Percentiles rank a stretch among this genome's conserved stretches.
Evolutionary conservation across 805 yeast genomes (phyloP).

Genomic region (Metschnikowia koreensis): DNA sequence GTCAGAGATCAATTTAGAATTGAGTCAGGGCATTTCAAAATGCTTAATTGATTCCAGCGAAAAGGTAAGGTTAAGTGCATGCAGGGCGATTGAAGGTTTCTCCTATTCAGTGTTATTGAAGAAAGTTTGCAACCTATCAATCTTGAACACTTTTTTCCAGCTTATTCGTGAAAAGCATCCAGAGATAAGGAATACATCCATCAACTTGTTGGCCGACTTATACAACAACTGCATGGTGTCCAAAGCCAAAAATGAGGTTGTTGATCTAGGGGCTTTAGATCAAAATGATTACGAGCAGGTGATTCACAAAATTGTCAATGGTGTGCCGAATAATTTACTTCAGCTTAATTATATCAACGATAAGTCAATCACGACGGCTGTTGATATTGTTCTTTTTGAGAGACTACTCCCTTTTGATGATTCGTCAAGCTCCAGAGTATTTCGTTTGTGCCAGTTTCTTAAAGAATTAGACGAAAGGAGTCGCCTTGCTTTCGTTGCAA

Average conservation of each 20-base stretch:
- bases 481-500: constrained; percentile 62
- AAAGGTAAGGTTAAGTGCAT: constrained; percentile 62
- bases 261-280: constrained; percentile 31
- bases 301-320: constrained; percentile 32
- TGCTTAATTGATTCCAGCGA: constrained; percentile 76
- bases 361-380: constrained; percentile 57
- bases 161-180: constrained; percentile 69
- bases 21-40: constrained; percentile 55
- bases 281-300: constrained; percentile 25
- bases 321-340: constrained; percentile 66
- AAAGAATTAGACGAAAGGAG: constrained; percentile 54
- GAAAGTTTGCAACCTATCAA: constrained; percentile 45
- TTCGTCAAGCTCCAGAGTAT: constrained; percentile 47
- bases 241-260: constrained; percentile 14
- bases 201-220: constrained; percentile 52
- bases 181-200: constrained; percentile 60
- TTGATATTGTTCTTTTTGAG: constrained; percentile 62
- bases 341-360: constrained; percentile 75
- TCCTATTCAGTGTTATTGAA: constrained; percentile 46
- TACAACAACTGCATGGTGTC: constrained; percentile 47
- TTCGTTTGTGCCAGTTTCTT: constrained; percentile 51
- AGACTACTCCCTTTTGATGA: constrained; percentile 54
- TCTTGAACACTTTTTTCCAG: constrained; percentile 56
- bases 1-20: constrained; percentile 42
- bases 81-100: constrained; percentile 48